Base-by-base conservation (phyloP, 345 rosid genomes). In the Camelina neglecta region DNA sequence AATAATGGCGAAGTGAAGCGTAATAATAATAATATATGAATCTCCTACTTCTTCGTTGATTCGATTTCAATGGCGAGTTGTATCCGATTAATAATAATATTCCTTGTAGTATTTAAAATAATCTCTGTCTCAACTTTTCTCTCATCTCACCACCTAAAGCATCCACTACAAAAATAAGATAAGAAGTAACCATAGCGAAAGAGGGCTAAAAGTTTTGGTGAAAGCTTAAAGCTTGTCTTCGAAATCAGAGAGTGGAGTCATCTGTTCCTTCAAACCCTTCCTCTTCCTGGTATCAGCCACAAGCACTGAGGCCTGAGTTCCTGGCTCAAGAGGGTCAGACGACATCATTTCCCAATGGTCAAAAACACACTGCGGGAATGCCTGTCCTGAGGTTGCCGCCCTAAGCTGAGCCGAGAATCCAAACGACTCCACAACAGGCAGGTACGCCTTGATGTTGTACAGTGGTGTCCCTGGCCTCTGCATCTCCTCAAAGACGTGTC, bases 291-390 rank as follows among this genome's bases (percentile, higher is more conserved):
- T 91, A 1, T 84, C 92, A 0, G 79, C n/a, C 6, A 89, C 89
- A 33, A 87, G 84, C 1, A 8, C 38, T 0, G 86, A 44, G 2
- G 97, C 94, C 74, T 85, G 94, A 0, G 94, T 67, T 0, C 89
- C 92, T 0, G 84, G 3, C 54, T 91, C 94, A 23, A 91, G 18
- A 0, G 97, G 97, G 57, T 91, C 94, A 0, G 91, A 78, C 0
- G 76, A 1, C 92, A 91, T 84, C 89, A 86, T 87, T 20, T 91
- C 97, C 97, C 94, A 91, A 41, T 91, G 97, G 75, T 91, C 97
- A 16, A 91, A 91, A 68, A 89, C 97, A 45, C 86, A 85, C 68
- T 91, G 94, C 0, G 97, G 97, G 86, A 91, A 91, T 0, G 97
- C 97, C 81, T 91, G 94, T 44, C 97, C 94, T 0, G 94, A 89